Percentiles rank a stretch among this genome's conserved stretches.
phyloP scores from a whole-genome alignment of 768 basidiomycete species.

The Trametes sanguinea region DNA sequence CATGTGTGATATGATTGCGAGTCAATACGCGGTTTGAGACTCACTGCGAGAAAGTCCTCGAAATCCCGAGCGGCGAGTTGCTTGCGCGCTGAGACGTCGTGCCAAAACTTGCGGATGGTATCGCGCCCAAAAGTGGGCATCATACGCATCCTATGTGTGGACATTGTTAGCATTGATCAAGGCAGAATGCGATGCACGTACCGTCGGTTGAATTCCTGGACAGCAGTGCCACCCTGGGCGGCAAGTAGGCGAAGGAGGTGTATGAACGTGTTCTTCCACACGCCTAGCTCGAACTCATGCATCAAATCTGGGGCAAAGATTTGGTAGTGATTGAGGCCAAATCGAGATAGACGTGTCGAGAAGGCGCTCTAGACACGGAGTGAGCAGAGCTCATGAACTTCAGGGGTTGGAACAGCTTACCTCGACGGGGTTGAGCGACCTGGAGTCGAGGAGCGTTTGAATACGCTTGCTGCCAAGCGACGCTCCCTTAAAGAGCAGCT shows the following conservation, averaged over 20 bases:
- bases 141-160: neutral
- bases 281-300: conserved; percentile 40
- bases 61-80: conserved; percentile 33
- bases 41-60: conserved; percentile 34
- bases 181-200: neutral
- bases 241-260: conserved; percentile 31
- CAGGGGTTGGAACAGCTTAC: conserved; percentile 10
- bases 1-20: neutral
- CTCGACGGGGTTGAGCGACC: conserved; percentile 23
- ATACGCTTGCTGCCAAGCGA: conserved; percentile 12
- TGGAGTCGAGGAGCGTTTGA: conserved; percentile 15
- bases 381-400: too few species aligned
- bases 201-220: conserved; percentile 19
- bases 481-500: conserved; percentile 20
- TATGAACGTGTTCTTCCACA: conserved; percentile 34
- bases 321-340: conserved; percentile 29
- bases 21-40: conserved; percentile 21
- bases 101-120: conserved; percentile 29
- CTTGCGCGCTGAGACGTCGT: conserved; percentile 30
- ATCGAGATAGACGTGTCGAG: conserved; percentile 27
- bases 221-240: neutral
- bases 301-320: conserved; percentile 36
- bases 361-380: conserved; percentile 29
- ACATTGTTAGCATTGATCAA: too few species aligned
- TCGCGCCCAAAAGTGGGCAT: conserved; percentile 28